These are phyloP conservation scores for Pseudocercospora musae DNA, from an alignment of 2,329 filamentous ascomycete genomes.

Conservation along the genomic window DNA sequence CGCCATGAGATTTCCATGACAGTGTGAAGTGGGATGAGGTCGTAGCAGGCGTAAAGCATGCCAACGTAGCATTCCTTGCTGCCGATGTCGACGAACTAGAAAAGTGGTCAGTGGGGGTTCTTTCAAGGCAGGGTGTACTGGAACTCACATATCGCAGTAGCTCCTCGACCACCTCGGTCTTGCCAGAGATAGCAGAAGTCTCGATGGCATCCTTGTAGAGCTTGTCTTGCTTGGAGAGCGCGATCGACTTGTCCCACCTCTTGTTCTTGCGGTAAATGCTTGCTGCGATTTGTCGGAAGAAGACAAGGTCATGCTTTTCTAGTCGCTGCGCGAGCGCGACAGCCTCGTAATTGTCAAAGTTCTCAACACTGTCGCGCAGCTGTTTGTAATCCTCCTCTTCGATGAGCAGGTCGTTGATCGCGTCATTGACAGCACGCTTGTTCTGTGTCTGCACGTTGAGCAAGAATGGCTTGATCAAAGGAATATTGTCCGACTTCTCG, in stretches of 20 bases:
- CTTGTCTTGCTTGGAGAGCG: constrained; percentile 97
- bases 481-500: constrained; percentile 95
- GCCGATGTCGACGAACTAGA: constrained; percentile 95
- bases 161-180: constrained; percentile 90
- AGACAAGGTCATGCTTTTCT: constrained; percentile 96
- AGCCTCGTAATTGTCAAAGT: constrained; percentile 98
- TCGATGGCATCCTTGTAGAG: constrained; percentile 99
- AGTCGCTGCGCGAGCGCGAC: constrained; percentile 86
- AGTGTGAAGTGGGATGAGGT: constrained; percentile 87
- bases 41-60: constrained; percentile 98
- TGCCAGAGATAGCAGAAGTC: constrained; percentile 87
- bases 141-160: constrained; percentile 89
- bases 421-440: constrained; percentile 96
- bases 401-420: constrained; percentile 95
- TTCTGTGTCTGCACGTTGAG: constrained; percentile 95
- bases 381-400: constrained; percentile 99
- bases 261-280: constrained; percentile 99
- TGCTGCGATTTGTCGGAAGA: constrained; percentile 98
- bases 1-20: constrained; percentile 98
- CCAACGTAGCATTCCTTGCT: constrained; percentile 99
- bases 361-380: constrained; percentile 92
- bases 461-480: constrained; percentile 97
- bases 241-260: constrained; percentile 98
- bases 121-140: not conserved
- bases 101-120: constrained; percentile 34